Percentiles rank a stretch among this genome's conserved stretches.
Evolutionary conservation across 2,329 filamentous ascomycete genomes (phyloP).

Genomic region (Fusarium pilosicola): DNA sequence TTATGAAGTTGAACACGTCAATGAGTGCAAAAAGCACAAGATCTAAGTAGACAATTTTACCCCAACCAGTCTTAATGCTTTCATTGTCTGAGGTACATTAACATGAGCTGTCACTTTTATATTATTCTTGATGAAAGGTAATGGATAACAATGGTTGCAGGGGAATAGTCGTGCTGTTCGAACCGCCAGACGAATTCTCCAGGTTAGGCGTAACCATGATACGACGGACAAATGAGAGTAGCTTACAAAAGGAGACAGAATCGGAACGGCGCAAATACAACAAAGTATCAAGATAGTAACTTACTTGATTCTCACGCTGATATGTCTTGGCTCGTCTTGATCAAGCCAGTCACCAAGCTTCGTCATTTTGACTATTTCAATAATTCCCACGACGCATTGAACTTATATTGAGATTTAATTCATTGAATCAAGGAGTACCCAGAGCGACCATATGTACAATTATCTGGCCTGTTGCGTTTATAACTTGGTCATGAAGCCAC

Average conservation of each 20-base stretch:
- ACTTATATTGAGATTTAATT: neutral
- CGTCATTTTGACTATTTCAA: neutral
- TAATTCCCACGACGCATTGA: neutral
- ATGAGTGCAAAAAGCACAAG: neutral
- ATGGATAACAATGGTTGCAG: neutral
- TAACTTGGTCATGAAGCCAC: constrained; percentile 19
- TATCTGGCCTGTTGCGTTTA: neutral
- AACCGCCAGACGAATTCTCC: neutral
- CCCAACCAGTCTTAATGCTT: constrained; percentile 29
- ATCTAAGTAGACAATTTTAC: neutral
- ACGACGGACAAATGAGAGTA: neutral
- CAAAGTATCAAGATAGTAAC: neutral
- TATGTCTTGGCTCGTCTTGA: neutral
- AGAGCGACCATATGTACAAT: neutral
- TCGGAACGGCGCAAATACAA: neutral
- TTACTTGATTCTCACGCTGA: neutral
- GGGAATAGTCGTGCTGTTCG: neutral
- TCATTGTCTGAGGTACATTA: constrained; percentile 24
- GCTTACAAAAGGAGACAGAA: neutral
- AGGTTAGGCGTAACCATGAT: neutral
- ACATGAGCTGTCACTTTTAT: neutral
- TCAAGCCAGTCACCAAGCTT: neutral
- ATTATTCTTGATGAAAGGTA: neutral
- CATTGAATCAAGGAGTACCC: neutral
- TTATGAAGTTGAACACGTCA: constrained; percentile 17